Evolutionary conservation across 2,329 filamentous ascomycete genomes (phyloP).

Genomic region (Tolypocladium album): DNA sequence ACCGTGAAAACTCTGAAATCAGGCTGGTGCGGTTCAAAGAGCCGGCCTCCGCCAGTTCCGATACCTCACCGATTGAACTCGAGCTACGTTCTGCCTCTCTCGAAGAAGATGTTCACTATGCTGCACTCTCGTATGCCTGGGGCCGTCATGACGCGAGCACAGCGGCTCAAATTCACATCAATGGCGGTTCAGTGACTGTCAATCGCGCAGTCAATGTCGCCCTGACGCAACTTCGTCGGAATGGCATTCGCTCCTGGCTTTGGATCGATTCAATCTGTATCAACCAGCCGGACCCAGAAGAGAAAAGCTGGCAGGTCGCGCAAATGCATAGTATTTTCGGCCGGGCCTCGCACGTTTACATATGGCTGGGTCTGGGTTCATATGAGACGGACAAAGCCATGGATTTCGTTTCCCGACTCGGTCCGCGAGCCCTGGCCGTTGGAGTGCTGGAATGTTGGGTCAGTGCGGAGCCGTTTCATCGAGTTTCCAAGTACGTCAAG

Average conservation of each 20-base stretch:
- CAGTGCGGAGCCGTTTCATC: background rate
- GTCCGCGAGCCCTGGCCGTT: background rate
- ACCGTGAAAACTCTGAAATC: background rate
- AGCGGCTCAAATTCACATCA: background rate
- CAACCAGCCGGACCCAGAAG: background rate
- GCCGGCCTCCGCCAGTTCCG: background rate
- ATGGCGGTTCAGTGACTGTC: background rate
- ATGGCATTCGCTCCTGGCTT: background rate
- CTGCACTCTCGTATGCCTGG: background rate
- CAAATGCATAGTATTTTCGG: background rate
- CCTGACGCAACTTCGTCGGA: background rate
- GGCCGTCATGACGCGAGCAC: background rate
- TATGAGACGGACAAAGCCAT: background rate
- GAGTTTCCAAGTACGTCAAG: background rate
- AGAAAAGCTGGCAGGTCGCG: background rate
- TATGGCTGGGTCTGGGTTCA: background rate
- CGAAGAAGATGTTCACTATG: background rate
- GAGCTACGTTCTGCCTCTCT: background rate
- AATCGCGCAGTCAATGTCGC: background rate
- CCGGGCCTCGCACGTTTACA: background rate
- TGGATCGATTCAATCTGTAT: background rate
- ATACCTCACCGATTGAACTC: background rate
- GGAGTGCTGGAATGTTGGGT: background rate
- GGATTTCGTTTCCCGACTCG: background rate
- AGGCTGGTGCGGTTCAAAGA: background rate